Evolutionary conservation across 805 yeast species (phyloP).

Genomic region (Grigorovia humatica): DNA sequence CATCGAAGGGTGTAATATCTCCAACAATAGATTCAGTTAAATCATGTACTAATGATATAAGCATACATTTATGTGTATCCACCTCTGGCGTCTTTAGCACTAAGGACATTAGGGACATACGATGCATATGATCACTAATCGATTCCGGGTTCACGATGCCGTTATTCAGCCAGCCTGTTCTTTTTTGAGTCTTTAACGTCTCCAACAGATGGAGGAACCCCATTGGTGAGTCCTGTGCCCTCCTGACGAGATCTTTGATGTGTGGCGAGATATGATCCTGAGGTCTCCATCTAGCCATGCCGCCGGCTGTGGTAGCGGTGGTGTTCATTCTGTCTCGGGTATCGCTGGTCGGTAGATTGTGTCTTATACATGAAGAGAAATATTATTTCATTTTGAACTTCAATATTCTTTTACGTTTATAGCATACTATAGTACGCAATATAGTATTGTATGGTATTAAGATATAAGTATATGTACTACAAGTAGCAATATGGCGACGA

Average conservation of each 20-base stretch:
- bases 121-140: constrained; percentile 88
- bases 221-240: constrained; percentile 25
- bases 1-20: constrained; percentile 80
- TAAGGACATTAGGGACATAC: constrained; percentile 81
- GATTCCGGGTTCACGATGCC: constrained; percentile 46
- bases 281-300: constrained; percentile 33
- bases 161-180: constrained; percentile 92
- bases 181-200: constrained; percentile 60
- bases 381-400: no score
- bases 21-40: constrained; percentile 92
- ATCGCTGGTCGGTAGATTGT: no score
- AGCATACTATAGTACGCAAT: no score
- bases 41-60: constrained; percentile 85
- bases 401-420: no score
- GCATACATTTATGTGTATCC: constrained; percentile 60
- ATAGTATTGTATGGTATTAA: no score
- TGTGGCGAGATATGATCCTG: constrained; percentile 34
- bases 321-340: constrained; percentile 7
- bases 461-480: no score
- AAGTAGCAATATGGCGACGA: background rate
- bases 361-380: no score
- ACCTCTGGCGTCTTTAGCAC: constrained; percentile 41
- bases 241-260: constrained; percentile 20
- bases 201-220: constrained; percentile 59
- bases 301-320: background rate